phyloP scores from a whole-genome alignment of 306 rosid species.

The Carpinus fangiana region DNA sequence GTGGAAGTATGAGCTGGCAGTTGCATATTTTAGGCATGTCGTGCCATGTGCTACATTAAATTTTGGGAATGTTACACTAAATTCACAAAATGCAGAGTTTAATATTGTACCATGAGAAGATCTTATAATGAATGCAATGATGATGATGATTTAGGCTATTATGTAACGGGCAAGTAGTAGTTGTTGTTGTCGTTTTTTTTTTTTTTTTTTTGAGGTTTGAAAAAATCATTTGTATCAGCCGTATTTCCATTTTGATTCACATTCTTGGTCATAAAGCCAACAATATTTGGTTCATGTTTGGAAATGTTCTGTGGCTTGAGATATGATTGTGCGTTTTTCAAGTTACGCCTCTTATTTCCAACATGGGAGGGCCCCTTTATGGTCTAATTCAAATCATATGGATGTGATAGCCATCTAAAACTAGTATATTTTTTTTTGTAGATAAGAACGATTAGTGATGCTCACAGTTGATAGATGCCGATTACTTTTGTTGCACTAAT shows the following conservation, averaged over 20 bases:
- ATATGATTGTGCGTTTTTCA: not conserved
- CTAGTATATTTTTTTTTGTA: not conserved
- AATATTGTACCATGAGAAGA: too few species aligned
- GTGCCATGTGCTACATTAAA: not conserved
- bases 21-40: not conserved
- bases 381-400: not conserved
- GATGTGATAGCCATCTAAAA: not conserved
- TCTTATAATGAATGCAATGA: too few species aligned
- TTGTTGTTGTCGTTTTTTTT: too few species aligned
- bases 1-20: not conserved
- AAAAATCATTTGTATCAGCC: too few species aligned
- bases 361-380: not conserved
- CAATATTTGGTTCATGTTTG: too few species aligned
- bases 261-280: not conserved
- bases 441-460: slow-evolving; percentile 2
- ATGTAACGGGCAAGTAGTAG: too few species aligned
- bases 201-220: too few species aligned
- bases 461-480: not conserved
- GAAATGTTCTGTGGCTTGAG: not conserved
- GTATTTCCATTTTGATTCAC: not conserved
- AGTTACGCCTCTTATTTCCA: not conserved
- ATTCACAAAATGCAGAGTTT: too few species aligned
- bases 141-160: too few species aligned
- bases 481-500: not conserved
- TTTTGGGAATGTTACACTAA: not conserved